Evolutionary conservation across 148 eudicot species (phyloP).

Genomic region (Camellia japonica): DNA sequence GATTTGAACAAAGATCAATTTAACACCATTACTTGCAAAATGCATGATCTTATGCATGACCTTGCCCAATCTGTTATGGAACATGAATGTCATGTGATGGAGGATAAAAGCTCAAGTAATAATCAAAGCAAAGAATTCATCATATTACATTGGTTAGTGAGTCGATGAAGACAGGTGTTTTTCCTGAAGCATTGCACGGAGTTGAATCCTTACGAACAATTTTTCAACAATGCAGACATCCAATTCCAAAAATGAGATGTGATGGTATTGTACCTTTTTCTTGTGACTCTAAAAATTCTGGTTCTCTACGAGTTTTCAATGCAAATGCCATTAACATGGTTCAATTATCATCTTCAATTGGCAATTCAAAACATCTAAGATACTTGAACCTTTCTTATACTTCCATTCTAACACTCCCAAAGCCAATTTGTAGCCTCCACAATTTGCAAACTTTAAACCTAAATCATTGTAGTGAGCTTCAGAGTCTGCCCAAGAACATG

Average conservation of each 20-base stretch:
- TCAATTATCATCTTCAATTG: not conserved
- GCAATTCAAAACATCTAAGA: not conserved
- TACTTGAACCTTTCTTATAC: not conserved
- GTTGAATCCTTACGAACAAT: not conserved
- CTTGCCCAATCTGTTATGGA: not conserved
- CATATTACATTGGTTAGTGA: not conserved
- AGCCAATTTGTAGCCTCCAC: not conserved
- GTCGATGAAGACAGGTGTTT: not conserved
- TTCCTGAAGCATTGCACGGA: not conserved
- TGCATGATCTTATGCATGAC: constrained; percentile 14
- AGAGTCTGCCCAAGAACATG: not conserved
- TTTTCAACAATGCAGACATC: not conserved
- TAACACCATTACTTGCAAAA: not conserved
- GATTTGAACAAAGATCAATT: not conserved
- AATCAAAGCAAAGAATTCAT: not conserved
- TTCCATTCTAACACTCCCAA: not conserved
- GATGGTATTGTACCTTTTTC: not conserved
- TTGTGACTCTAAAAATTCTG: not conserved
- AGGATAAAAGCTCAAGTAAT: not conserved
- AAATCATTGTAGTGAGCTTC: not conserved
- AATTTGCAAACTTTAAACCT: not conserved
- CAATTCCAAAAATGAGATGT: no score
- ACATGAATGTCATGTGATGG: not conserved
- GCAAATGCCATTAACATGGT: not conserved
- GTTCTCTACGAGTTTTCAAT: not conserved